phyloP scores from a whole-genome alignment of 768 basidiomycete genomes.

The Nidularia pulvinata region DNA sequence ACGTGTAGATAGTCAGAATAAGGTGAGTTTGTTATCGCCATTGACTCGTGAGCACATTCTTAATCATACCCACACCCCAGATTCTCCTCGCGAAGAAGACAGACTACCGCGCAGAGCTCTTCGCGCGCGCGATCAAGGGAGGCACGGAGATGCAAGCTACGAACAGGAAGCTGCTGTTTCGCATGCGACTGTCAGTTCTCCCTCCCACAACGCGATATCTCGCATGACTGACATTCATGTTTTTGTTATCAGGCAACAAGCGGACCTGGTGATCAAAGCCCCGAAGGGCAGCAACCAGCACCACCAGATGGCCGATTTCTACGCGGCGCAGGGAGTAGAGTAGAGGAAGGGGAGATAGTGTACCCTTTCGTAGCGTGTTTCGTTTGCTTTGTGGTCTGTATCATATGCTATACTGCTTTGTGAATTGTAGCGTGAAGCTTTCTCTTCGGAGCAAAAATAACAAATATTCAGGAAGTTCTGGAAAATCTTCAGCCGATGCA shows the following conservation, averaged over 20 bases:
- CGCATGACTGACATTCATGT: background rate
- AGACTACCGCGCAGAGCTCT: constrained; percentile 78
- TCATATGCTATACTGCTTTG: too few species aligned
- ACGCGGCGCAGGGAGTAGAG: too few species aligned
- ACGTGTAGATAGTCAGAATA: constrained; percentile 88
- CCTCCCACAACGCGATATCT: constrained; percentile 1
- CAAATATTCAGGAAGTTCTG: too few species aligned
- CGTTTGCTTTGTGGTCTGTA: too few species aligned
- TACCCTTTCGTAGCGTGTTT: too few species aligned
- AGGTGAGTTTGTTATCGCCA: constrained; percentile 39
- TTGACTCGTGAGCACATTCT: too few species aligned
- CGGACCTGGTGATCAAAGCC: constrained; percentile 71
- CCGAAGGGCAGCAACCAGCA: constrained; percentile 53
- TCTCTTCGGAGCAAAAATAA: too few species aligned
- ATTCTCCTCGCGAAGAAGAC: constrained; percentile 80
- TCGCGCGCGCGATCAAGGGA: constrained; percentile 70
- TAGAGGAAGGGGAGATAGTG: too few species aligned
- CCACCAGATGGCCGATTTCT: constrained; percentile 50
- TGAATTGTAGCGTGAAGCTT: too few species aligned
- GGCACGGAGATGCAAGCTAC: constrained; percentile 71
- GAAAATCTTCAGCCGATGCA: too few species aligned
- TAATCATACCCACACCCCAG: constrained; percentile 30
- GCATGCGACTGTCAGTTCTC: constrained; percentile 80
- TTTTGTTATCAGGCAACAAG: constrained; percentile 61
- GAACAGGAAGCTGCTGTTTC: constrained; percentile 77